Evolutionary conservation across 2,329 filamentous ascomycete genomes (phyloP), one percentile per base, ranked within the genome.

Genomic region (Grosmannia clavigera): DNA sequence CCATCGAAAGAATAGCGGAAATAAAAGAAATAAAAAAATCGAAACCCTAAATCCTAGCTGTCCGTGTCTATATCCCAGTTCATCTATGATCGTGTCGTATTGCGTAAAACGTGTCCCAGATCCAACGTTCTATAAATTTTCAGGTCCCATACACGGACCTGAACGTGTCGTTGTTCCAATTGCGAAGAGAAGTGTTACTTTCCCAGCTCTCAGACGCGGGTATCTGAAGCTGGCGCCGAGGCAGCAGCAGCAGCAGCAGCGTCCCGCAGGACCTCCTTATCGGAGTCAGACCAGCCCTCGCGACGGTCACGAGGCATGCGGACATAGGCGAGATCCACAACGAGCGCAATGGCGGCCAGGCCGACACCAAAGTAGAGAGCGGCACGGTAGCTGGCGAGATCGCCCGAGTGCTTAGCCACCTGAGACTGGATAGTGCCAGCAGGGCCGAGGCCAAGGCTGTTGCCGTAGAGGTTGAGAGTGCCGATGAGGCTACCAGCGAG

Each of bases 401-500:
- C 19, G n/a, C 68, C 63, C 38, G 67, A 55, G 16, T 61, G 27
- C 57, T 64, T 63, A 25, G 54, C 58, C 6, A 60, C 16, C 38
- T 71, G 63, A 0, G 62, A 65, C 63, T 75, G 73, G 19, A 75
- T 69, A 0, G 70, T 72, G 0, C 69, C 70, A 0, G 70, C 69
- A 40, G 72, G 69, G 0, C 71, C 70, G 14, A 72, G 66, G 0
- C 71, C 70, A 0, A 71, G 58, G 22, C 66, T 68, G 55, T 67
- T 67, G 1, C 70, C 70, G 16, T 72, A 72, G 3, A 71, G 62
- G 40, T 70, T 70, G 0, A 72, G 62, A 11, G 65, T 67, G 55
- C 78, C 77, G 9, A 82, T 73, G 2, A 82, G 67, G 16, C 73
- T 76, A 0, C 73, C 76, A 0, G 78, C 79, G 3, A 81, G 70